Percentiles rank a stretch among this genome's conserved stretches.
Evolutionary conservation across 2,329 filamentous ascomycete genomes (phyloP).

Genomic region (Didymella exigua): DNA sequence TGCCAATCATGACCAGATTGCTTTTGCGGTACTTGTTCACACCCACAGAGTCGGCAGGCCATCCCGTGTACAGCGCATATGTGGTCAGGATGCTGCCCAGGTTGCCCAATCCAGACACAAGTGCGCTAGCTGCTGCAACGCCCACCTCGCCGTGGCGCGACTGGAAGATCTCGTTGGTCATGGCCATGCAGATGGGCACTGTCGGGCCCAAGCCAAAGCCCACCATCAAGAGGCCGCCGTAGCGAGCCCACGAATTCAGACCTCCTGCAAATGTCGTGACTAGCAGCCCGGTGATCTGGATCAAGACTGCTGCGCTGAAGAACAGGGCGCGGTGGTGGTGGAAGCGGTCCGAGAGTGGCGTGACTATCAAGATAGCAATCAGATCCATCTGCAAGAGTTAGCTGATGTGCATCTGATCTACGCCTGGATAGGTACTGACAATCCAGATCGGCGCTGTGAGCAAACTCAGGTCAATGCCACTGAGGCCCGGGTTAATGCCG

Average conservation of each 20-base stretch:
- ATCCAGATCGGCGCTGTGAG: slow-evolving; percentile 93
- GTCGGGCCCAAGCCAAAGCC: slow-evolving; percentile 90
- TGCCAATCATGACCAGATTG: slow-evolving; percentile 87
- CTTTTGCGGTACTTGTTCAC: slow-evolving; percentile 77
- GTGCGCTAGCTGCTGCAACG: slow-evolving; percentile 81
- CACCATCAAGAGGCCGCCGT: slow-evolving; percentile 86
- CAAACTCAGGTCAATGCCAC: slow-evolving; percentile 75
- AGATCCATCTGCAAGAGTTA: slow-evolving; percentile 71
- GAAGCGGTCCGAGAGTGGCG: slow-evolving; percentile 85
- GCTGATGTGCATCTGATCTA: not conserved
- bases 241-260: slow-evolving; percentile 77
- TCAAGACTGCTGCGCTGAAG: slow-evolving; percentile 74
- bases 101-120: slow-evolving; percentile 87
- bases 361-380: slow-evolving; percentile 82
- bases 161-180: slow-evolving; percentile 91
- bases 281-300: slow-evolving; percentile 83
- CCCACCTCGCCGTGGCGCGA: slow-evolving; percentile 87
- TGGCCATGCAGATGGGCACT: slow-evolving; percentile 91
- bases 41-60: slow-evolving; percentile 74
- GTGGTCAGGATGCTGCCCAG: slow-evolving; percentile 85
- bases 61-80: slow-evolving; percentile 86
- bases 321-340: slow-evolving; percentile 78
- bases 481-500: slow-evolving; percentile 75
- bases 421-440: slow-evolving; percentile 56
- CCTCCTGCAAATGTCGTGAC: slow-evolving; percentile 75